These are phyloP conservation scores for Extremus antarcticus DNA, from an alignment of 495 filamentous ascomycete genomes.

Conservation along the genomic window DNA sequence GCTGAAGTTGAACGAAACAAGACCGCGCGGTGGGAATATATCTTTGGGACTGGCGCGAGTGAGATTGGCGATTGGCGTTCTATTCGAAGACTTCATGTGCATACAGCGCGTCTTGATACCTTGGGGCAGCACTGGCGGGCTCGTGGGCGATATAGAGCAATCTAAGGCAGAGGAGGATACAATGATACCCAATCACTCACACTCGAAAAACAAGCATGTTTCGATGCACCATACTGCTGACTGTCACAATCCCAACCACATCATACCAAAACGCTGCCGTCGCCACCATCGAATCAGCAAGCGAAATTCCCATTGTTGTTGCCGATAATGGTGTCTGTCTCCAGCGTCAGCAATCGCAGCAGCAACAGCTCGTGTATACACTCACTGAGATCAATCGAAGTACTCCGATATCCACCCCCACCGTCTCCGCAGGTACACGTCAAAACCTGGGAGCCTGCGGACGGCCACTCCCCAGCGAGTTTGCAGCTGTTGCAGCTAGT, in stretches of 20 bases:
- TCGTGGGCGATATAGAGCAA: neutral
- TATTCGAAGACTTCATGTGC: neutral
- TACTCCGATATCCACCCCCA: neutral
- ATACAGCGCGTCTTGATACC: neutral
- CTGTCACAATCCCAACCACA: neutral
- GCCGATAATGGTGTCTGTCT: neutral
- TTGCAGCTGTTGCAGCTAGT: neutral
- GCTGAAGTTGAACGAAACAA: constrained; percentile 9
- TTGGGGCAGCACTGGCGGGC: neutral
- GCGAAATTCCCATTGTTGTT: neutral
- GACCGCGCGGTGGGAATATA: neutral
- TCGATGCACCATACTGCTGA: neutral
- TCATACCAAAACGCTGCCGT: neutral
- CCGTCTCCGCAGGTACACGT: neutral
- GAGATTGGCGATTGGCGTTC: neutral
- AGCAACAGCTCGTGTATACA: neutral
- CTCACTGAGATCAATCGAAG: neutral
- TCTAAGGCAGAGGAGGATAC: no score
- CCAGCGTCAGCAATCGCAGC: neutral
- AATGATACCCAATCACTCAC: no score
- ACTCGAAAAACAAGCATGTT: no score
- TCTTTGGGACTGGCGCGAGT: neutral
- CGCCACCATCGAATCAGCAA: neutral
- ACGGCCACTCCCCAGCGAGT: neutral
- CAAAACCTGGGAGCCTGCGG: neutral